Base-by-base conservation (phyloP, 2,329 filamentous ascomycete species). In the Neofusicoccum parvum region DNA sequence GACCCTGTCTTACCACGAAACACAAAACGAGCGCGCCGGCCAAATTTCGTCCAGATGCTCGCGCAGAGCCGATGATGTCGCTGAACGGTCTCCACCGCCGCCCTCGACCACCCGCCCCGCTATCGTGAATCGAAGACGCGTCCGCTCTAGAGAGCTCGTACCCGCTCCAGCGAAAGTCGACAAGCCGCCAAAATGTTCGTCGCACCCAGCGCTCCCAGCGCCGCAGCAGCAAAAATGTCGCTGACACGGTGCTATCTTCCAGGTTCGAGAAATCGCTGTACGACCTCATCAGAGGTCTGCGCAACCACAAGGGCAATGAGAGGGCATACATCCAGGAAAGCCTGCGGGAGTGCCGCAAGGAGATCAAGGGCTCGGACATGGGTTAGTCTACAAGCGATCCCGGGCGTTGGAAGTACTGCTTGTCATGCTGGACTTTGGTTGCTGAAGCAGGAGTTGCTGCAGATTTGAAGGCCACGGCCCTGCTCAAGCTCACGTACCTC, bases 191-290 rank as follows among this genome's bases (percentile, higher is more conserved):
- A 12, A 10, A 63, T 63, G 59, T 63, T 48, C 15, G 58, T 48
- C 10, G 11, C 17, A 4, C 36, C 36, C 48, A 49, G 20, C 11
- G 27, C 11, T 48, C 10, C 32, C 3, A 5, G 14, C 12, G 17
- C 39, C 4, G 3, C 32, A 3, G 46, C 32, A 46, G 5, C 0
- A 7, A 27, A 39, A 5, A 17, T 9, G 46, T 50, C 45, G 20
- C 63, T 65, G 45, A 65, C 62, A 48, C 53, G 14, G 5, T 41
- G 37, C 12, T 27, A 46, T 43, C 36, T 36, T 32, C 23, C 69
- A 98, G 94, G 95, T 99, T 99, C 82, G 95, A 99, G 80, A 99
- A 99, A 81, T 97, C 95, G 48, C 87, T 99, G 20, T 97, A 97
- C 80, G 94, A 98, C 87, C 94, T 99, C 84, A 99, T 99, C 74